These are phyloP conservation scores for Athelia sp. DNA, from an alignment of 1,284 basidiomycete species.

Conservation along the genomic window DNA sequence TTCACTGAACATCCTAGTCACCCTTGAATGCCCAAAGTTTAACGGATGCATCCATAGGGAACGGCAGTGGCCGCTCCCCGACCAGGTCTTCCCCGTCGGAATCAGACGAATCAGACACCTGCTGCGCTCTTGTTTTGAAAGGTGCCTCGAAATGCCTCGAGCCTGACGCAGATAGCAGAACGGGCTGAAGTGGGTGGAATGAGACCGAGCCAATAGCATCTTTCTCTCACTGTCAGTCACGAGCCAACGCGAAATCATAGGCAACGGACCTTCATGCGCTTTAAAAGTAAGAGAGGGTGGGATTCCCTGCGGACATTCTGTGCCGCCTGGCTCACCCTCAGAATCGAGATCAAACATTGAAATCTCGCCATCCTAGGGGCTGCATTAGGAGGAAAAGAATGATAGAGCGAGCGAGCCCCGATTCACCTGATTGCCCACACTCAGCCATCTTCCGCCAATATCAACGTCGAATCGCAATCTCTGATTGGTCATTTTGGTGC, in stretches of 20 bases:
- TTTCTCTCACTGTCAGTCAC: slow-evolving; percentile 15
- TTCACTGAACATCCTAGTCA: too few relatives aligned
- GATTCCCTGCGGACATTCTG: slow-evolving; percentile 9
- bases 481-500: slow-evolving; percentile 62
- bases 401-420: too few relatives aligned
- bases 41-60: too few relatives aligned
- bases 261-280: slow-evolving; percentile 40
- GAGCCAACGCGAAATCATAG: not conserved
- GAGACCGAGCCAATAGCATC: slow-evolving; percentile 59
- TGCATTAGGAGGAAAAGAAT: too few relatives aligned
- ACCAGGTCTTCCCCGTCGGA: slow-evolving; percentile 11
- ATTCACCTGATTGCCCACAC: slow-evolving; percentile 68
- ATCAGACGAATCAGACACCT: slow-evolving; percentile 3
- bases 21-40: too few relatives aligned
- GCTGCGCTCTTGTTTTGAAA: not conserved
- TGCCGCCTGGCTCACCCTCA: slow-evolving; percentile 4
- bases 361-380: slow-evolving; percentile 34
- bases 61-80: too few relatives aligned
- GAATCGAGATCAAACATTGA: slow-evolving; percentile 37
- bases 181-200: slow-evolving; percentile 54
- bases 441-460: slow-evolving; percentile 61
- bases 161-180: slow-evolving; percentile 56
- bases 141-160: slow-evolving; percentile 56
- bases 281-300: slow-evolving; percentile 24
- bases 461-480: slow-evolving; percentile 77